Conservation (phyloP, 139 green algal genomes). For the Microglena sp. region DNA sequence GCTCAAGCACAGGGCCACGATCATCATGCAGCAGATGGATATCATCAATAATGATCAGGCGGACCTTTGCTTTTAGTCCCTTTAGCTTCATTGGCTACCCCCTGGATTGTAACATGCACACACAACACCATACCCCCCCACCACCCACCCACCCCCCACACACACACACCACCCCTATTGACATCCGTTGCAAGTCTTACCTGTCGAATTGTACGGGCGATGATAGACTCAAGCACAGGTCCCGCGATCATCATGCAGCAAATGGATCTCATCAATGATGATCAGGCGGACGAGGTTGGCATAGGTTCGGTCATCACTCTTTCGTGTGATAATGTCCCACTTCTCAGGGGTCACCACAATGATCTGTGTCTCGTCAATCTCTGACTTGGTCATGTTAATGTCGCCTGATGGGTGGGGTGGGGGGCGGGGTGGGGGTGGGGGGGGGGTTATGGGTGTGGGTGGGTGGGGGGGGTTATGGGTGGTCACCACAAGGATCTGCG, state of each 20-base stretch:
- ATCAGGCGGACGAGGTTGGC: constrained; percentile 81
- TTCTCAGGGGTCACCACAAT: constrained; percentile 99
- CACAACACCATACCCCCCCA: too few species aligned
- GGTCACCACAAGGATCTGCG: constrained; percentile 84
- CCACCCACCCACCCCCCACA: too few species aligned
- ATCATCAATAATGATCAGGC: constrained; percentile 97
- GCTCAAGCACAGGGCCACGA: constrained; percentile 90
- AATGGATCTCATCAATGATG: constrained; percentile 98
- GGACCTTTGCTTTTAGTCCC: too few species aligned
- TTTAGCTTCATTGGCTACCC: too few species aligned
- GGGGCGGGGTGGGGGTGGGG: too few species aligned
- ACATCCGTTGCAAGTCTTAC: too few species aligned
- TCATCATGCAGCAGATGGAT: constrained; percentile 96
- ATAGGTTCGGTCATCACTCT: constrained; percentile 87
- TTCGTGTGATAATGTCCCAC: constrained; percentile 99
- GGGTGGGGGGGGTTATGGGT: too few species aligned
- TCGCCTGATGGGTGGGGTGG: constrained; percentile 43
- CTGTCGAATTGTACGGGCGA: constrained; percentile 87
- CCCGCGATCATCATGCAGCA: constrained; percentile 94
- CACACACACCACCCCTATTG: too few species aligned
- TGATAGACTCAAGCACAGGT: constrained; percentile 90
- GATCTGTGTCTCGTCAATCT: constrained; percentile 90
- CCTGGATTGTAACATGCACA: too few species aligned
- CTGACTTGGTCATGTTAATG: constrained; percentile 75
- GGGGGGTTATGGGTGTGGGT: too few species aligned